Base-by-base conservation (phyloP, 768 basidiomycete species). In the Tricholoma sp. region DNA sequence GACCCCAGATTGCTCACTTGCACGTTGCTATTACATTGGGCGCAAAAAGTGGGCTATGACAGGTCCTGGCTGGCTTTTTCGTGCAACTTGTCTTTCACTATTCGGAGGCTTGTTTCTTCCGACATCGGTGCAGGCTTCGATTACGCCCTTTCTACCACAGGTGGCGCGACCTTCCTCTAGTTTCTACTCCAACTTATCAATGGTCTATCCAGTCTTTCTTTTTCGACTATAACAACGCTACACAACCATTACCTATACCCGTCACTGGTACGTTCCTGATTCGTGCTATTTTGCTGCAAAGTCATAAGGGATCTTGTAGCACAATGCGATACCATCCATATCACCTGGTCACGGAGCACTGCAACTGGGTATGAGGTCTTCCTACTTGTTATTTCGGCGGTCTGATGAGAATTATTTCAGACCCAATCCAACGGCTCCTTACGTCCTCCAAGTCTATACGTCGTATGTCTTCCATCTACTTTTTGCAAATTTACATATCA, bases 381-480 rank as follows among this genome's bases (percentile, higher is more conserved):
- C 18, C 12, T 44, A 24, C 24, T 39, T 52, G 42, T 34, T 39
- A 24, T n/a, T 47, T 33, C 52, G 42, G 34, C 6, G 24, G 13
- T 29, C 48, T 48, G n/a, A 56, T n/a, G 18, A 34, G 47, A 55
- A 59, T n/a, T 31, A 7, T 50, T 47, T 17, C 51, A 86, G 84
- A 5, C 83, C 82, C 7, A 78, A 80, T 60, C 80, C 81, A 3
- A 68, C 66, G 6, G 74, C 82, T 4, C 84, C 84, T 13, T 85
- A 84, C 65, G 81, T 68, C 63, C 76, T 86, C 4, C 81, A 83
- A 62, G 73, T 85, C 8, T 85, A 81, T 63, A 81, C 82, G 12
- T 84, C 83, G 84, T 84, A 55, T 65, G 82, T 71, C 50, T 34
- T 24, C 36, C 17, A 31, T 39, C 7, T 3, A 37, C 37, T 17